Percentiles rank a stretch among this genome's conserved stretches.
Conservation (phyloP, 192 early-diverging fungal species). For the Podila horticola region DNA sequence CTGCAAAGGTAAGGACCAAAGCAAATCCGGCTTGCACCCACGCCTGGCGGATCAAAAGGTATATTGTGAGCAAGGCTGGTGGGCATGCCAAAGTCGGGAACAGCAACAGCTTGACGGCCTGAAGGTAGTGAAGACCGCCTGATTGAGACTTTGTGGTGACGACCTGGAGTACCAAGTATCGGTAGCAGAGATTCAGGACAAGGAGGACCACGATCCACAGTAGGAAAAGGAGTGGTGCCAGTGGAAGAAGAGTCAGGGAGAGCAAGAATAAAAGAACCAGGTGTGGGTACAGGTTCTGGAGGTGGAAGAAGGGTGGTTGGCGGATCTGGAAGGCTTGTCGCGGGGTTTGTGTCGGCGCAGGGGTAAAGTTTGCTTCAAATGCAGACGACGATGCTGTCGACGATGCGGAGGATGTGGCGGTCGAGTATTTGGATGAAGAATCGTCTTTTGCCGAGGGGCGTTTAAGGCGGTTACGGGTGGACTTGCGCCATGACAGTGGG, state of each 20-base stretch:
- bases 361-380: conserved; percentile 27
- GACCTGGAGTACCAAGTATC: conserved; percentile 26
- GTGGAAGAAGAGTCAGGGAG: conserved; percentile 12
- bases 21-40: conserved; percentile 16
- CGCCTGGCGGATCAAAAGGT: conserved; percentile 9
- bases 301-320: conserved; percentile 25
- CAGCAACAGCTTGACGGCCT: conserved; percentile 17
- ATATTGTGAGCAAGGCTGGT: conserved; percentile 2
- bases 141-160: conserved; percentile 35
- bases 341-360: conserved; percentile 25
- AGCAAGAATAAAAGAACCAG: conserved; percentile 18
- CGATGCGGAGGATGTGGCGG: background rate
- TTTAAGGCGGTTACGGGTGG: background rate
- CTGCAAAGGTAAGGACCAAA: background rate
- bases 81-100: conserved; percentile 23
- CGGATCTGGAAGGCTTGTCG: conserved; percentile 33
- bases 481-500: conserved; percentile 34
- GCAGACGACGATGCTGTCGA: background rate
- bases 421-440: background rate
- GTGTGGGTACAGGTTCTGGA: conserved; percentile 32
- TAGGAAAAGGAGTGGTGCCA: conserved; percentile 18
- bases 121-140: conserved; percentile 24
- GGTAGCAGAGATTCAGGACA: conserved; percentile 15
- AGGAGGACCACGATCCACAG: conserved; percentile 21
- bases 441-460: no score